Evolutionary conservation across 2,329 filamentous ascomycete genomes (phyloP).

Genomic region (Proliferodiscus dingleyae): DNA sequence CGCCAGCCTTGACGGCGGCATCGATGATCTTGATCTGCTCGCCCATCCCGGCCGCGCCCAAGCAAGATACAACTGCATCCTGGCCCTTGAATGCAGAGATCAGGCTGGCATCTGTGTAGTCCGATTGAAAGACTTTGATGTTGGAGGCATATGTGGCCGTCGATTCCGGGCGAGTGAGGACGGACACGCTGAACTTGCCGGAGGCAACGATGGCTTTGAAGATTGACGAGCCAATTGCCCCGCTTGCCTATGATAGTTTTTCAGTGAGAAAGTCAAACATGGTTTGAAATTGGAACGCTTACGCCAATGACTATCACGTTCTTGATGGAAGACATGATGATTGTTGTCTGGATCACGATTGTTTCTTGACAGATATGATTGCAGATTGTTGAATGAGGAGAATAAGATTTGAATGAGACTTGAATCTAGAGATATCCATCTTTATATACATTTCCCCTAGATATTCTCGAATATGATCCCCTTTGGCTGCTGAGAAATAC

Average conservation of each 20-base stretch:
- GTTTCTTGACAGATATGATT: no score
- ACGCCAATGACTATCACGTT: constrained; percentile 10
- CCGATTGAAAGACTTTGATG: constrained; percentile 17
- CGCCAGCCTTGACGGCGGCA: constrained; percentile 50
- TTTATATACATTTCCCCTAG: no score
- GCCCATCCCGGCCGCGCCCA: constrained; percentile 5
- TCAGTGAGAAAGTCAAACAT: not conserved
- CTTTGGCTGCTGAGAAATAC: no score
- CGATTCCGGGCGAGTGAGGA: constrained; percentile 31
- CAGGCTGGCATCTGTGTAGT: constrained; percentile 13
- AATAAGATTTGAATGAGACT: no score
- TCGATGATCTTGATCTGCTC: constrained; percentile 40
- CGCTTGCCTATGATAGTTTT: constrained; percentile 22
- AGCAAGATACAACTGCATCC: constrained; percentile 19
- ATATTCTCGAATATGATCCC: no score
- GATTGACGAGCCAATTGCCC: constrained; percentile 29
- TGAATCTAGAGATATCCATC: no score
- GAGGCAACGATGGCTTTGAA: constrained; percentile 28
- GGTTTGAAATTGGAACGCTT: constrained; percentile 1
- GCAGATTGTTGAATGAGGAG: no score
- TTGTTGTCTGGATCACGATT: not conserved
- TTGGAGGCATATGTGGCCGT: constrained; percentile 21
- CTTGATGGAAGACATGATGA: constrained; percentile 5
- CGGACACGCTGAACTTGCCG: constrained; percentile 28
- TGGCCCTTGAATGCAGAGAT: constrained; percentile 27